Conservation (phyloP, 2,329 filamentous ascomycete species). For the Trichoderma aggressivum region DNA sequence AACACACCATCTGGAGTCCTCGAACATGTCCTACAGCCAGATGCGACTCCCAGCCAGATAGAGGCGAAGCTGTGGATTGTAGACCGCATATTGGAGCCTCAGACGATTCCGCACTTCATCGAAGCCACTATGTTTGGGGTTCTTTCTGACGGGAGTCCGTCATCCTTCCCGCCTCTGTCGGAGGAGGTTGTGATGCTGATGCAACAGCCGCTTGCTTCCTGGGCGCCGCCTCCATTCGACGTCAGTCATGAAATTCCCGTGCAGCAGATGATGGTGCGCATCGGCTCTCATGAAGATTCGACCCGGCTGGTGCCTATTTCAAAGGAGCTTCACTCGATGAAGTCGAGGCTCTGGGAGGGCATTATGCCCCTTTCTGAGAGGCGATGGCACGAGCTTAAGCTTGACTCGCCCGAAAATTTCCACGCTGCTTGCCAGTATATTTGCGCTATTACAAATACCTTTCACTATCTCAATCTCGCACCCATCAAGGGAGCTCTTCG, state of each 20-base stretch:
- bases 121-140: slow-evolving; percentile 19
- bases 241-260: slow-evolving; percentile 1
- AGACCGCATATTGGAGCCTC: slow-evolving; percentile 26
- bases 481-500: slow-evolving; percentile 23
- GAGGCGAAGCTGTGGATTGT: slow-evolving; percentile 23
- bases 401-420: slow-evolving; percentile 27
- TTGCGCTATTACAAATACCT: slow-evolving; percentile 24
- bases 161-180: slow-evolving; percentile 11
- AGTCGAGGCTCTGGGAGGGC: slow-evolving; percentile 31
- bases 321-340: slow-evolving; percentile 31
- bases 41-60: background rate
- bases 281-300: slow-evolving; percentile 25
- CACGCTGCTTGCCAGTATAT: slow-evolving; percentile 26
- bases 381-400: slow-evolving; percentile 25
- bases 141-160: slow-evolving; percentile 17
- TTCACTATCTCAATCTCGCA: slow-evolving; percentile 27
- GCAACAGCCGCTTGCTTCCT: slow-evolving; percentile 21
- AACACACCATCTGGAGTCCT: slow-evolving; percentile 8
- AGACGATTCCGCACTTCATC: slow-evolving; percentile 24
- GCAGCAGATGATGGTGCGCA: slow-evolving; percentile 17
- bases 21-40: background rate
- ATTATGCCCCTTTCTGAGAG: slow-evolving; percentile 28
- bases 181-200: slow-evolving; percentile 13
- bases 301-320: slow-evolving; percentile 22
- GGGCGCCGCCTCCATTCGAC: slow-evolving; percentile 26